Evolutionary conservation across 163 green algal genomes (phyloP).

Genomic region (Coccomyxa subellipsoidea): DNA sequence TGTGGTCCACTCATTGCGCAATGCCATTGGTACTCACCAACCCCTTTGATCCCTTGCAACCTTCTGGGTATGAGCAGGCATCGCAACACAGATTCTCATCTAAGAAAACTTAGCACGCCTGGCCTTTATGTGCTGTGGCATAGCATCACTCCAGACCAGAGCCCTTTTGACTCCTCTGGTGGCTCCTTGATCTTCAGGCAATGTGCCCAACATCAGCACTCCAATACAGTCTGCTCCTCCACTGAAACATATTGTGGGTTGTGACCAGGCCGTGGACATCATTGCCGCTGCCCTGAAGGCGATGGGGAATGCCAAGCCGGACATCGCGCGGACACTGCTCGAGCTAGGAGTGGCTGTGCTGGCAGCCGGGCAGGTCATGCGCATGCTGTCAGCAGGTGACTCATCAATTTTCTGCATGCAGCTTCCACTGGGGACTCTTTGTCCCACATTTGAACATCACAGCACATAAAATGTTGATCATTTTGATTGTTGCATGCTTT

Average conservation of each 20-base stretch:
- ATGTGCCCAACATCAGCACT: not conserved
- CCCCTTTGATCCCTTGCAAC: not conserved
- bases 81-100: too few relatives aligned
- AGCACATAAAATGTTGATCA: too few relatives aligned
- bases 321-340: conserved; percentile 36
- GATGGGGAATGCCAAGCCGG: conserved; percentile 42
- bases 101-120: too few relatives aligned
- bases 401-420: too few relatives aligned
- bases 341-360: conserved; percentile 32
- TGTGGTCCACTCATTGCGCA: too few relatives aligned
- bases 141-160: not conserved
- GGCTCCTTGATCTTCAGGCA: not conserved
- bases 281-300: conserved; percentile 33
- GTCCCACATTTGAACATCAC: too few relatives aligned
- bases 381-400: not conserved
- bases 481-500: too few relatives aligned
- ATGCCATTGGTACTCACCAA: too few relatives aligned
- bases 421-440: too few relatives aligned
- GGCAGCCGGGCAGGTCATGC: conserved; percentile 14
- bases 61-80: too few relatives aligned
- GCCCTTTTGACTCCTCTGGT: not conserved
- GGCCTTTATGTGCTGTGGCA: too few relatives aligned
- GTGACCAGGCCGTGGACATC: conserved; percentile 32
- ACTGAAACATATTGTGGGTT: not conserved
- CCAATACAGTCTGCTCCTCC: not conserved